Evolutionary conservation across 1,284 basidiomycete species (phyloP).

Genomic region (Mrakiaceae sp.): DNA sequence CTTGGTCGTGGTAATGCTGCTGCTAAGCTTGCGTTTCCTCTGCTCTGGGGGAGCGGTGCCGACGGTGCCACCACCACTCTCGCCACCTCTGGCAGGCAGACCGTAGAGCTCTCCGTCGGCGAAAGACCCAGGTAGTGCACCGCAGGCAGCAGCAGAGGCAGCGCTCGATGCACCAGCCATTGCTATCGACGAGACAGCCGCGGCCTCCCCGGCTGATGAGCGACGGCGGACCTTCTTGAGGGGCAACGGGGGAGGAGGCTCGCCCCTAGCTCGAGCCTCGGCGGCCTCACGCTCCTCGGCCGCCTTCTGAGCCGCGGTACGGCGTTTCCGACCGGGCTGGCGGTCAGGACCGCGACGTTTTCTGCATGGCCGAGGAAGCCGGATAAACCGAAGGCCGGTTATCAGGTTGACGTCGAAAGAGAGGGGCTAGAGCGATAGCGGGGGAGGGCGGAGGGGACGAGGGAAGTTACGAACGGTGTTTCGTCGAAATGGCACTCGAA

Average conservation of each 20-base stretch:
- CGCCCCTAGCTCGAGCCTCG: neutral
- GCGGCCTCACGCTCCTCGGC: neutral
- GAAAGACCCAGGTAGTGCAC: no score
- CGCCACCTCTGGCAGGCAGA: no score
- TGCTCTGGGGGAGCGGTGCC: no score
- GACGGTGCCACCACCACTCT: no score
- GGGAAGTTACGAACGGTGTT: conserved; percentile 4
- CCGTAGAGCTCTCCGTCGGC: no score
- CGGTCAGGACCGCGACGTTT: conserved; percentile 13
- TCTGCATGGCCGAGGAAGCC: neutral
- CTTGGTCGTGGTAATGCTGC: no score
- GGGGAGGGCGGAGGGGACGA: neutral
- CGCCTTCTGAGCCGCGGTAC: conserved; percentile 12
- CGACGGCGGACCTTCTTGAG: neutral
- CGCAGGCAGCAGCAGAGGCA: no score
- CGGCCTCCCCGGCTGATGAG: neutral
- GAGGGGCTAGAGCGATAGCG: neutral
- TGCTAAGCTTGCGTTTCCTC: no score
- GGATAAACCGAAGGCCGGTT: neutral
- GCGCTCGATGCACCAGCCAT: neutral
- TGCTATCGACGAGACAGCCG: neutral
- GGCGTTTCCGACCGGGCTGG: conserved; percentile 9
- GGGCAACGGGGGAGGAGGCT: neutral
- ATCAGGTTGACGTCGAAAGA: neutral
- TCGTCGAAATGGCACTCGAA: conserved; percentile 12